Conservation (phyloP, 2,329 filamentous ascomycete species). For the Verticillium isaacii region DNA sequence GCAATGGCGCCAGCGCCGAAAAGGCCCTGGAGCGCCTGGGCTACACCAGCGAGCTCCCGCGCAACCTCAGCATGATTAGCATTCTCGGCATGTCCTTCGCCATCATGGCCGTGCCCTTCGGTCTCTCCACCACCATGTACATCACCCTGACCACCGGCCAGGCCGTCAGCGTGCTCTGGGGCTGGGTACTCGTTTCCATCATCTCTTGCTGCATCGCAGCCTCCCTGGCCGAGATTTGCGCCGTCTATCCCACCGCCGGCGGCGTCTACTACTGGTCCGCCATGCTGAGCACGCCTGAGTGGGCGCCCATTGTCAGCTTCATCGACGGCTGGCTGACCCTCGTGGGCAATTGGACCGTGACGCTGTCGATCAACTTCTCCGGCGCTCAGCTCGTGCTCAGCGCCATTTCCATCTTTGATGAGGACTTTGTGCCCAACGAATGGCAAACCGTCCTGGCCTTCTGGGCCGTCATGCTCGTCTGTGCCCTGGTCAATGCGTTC, state of each 20-base stretch:
- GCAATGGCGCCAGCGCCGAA: slow-evolving; percentile 5
- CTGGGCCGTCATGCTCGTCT: slow-evolving; percentile 65
- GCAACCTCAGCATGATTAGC: slow-evolving; percentile 48
- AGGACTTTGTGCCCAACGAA: slow-evolving; percentile 60
- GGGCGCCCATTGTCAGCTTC: slow-evolving; percentile 63
- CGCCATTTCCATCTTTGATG: slow-evolving; percentile 65
- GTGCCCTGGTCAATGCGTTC: slow-evolving; percentile 62
- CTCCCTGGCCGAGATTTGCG: slow-evolving; percentile 65
- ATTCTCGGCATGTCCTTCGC: slow-evolving; percentile 66
- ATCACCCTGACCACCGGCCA: slow-evolving; percentile 66
- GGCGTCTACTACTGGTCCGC: slow-evolving; percentile 70
- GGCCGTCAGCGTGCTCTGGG: slow-evolving; percentile 64
- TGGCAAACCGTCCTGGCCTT: slow-evolving; percentile 70
- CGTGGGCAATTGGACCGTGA: slow-evolving; percentile 68
- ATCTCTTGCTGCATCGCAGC: slow-evolving; percentile 61
- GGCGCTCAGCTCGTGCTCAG: slow-evolving; percentile 55
- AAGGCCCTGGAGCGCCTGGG: slow-evolving; percentile 37
- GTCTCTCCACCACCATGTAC: slow-evolving; percentile 63
- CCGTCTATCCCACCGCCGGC: slow-evolving; percentile 63
- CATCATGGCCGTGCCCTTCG: slow-evolving; percentile 70
- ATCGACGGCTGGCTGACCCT: slow-evolving; percentile 68
- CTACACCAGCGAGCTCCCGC: slow-evolving; percentile 43
- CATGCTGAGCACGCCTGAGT: slow-evolving; percentile 61
- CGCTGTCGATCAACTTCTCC: slow-evolving; percentile 63
- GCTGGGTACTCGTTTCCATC: slow-evolving; percentile 62